Evolutionary conservation across 2,329 filamentous ascomycete genomes (phyloP).

Genomic region (Aciculosporium take): DNA sequence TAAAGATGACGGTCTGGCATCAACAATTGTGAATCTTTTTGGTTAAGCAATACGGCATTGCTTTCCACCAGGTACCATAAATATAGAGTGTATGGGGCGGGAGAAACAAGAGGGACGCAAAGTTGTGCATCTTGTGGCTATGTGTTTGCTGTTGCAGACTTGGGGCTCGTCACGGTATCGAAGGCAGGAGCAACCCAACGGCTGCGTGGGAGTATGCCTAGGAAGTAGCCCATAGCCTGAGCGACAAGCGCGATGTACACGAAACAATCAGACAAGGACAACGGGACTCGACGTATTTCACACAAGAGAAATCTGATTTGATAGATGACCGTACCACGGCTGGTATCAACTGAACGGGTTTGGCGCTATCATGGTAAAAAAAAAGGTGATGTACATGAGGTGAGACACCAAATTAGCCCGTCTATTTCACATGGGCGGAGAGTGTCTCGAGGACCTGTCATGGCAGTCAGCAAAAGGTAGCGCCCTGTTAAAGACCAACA

Average conservation of each 20-base stretch:
- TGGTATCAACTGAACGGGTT: slow-evolving; percentile 23
- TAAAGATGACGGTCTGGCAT: slow-evolving; percentile 2
- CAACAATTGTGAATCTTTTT: slow-evolving; percentile 3
- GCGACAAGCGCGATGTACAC: slow-evolving; percentile 1
- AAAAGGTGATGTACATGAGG: slow-evolving; percentile 28
- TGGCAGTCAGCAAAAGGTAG: slow-evolving; percentile 1
- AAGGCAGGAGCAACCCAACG: background rate
- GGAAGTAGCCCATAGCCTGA: background rate
- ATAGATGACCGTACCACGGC: slow-evolving; percentile 13
- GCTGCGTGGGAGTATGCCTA: background rate
- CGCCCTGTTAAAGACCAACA: background rate
- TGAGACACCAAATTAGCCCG: slow-evolving; percentile 28
- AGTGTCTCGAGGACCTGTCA: slow-evolving; percentile 67
- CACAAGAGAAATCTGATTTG: slow-evolving; percentile 3
- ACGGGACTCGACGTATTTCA: background rate
- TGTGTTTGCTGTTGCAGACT: background rate
- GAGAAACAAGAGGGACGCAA: background rate
- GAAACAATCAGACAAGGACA: background rate
- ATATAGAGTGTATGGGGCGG: background rate
- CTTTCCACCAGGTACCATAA: background rate
- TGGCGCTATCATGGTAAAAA: slow-evolving; percentile 20
- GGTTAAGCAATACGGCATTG: slow-evolving; percentile 8
- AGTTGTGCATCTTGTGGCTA: background rate
- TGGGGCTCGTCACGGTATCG: background rate
- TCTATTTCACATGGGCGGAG: slow-evolving; percentile 68